Evolutionary conservation across 2,329 filamentous ascomycete genomes (phyloP), one percentile per base, ranked within the genome.

Genomic region (Fusarium keratoplasticum): DNA sequence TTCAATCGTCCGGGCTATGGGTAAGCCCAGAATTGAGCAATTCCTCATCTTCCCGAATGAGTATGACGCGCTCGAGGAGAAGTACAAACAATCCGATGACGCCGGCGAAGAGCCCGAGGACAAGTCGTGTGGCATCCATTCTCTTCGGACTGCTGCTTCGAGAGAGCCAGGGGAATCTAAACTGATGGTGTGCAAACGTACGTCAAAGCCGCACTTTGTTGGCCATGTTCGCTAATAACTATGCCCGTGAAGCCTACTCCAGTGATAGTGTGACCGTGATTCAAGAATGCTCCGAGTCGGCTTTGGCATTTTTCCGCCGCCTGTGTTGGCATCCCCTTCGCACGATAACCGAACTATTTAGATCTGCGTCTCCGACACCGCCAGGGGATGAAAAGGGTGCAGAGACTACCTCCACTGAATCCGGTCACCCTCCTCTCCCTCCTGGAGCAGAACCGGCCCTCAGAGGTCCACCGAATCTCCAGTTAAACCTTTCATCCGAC

Each of bases 251-350:
- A 44, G 40, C 13, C 20, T 44, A 22, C 40, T 44, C 13, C 22
- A 3, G 11, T 44, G 1, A 9, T 1, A 22, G 40, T 22, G 20
- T 5, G 20, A 3, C 40, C 20, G 9, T 44, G 7, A 22, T 44
- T 2, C 40, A 22, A 5, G 13, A 44, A 9, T 22, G 4, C 7
- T 44, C 7, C 0, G 3, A 9, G 40, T 16, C 40, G 0, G 20
- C 3, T 16, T 22, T 44, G 40, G 2, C 11, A 16, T 44, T 44
- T 44, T 22, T 4, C 20, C 20, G 20, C 1, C 6, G 13, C 6
- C 20, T 44, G 22, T 8, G 13, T 20, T 6, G 6, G 1, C 0
- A 22, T 2, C 40, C 40, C 1, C 6, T 22, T 4, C 5, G 40
- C 1, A 42, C 20, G 11, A 14, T 42, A 8, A 42, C 8, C 3